These are phyloP conservation scores for Colletotrichum sp. DNA, from an alignment of 2,329 filamentous ascomycete species.

Conservation along the genomic window DNA sequence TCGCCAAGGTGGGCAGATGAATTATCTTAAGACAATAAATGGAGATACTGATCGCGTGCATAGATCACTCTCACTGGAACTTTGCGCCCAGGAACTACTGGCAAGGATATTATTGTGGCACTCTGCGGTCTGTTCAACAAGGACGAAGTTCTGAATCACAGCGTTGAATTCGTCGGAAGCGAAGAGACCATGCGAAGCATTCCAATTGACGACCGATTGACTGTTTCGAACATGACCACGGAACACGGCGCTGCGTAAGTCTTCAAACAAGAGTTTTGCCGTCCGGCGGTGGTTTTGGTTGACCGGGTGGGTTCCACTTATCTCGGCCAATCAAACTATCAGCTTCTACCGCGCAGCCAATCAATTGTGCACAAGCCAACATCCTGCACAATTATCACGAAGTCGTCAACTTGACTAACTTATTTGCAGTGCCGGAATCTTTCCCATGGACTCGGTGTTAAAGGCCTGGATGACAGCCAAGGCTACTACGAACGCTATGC, in stretches of 20 bases:
- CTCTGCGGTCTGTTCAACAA: constrained; percentile 86
- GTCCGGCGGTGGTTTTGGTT: not conserved
- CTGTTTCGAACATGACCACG: constrained; percentile 81
- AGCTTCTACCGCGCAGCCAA: not conserved
- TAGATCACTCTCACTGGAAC: constrained; percentile 69
- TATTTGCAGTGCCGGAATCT: constrained; percentile 54
- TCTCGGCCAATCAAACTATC: not conserved
- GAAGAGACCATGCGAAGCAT: constrained; percentile 78
- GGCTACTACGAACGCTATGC: constrained; percentile 74
- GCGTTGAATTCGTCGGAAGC: constrained; percentile 84
- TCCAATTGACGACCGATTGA: constrained; percentile 74
- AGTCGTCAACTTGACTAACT: not conserved
- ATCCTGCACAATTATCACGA: not conserved
- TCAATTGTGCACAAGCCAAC: not conserved
- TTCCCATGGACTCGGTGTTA: constrained; percentile 79
- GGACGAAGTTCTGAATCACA: constrained; percentile 89
- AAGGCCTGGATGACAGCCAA: constrained; percentile 77
- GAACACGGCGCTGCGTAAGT: constrained; percentile 77
- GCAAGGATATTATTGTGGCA: constrained; percentile 93
- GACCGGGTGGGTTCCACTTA: not conserved
- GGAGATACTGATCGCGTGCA: not conserved
- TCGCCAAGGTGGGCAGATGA: constrained; percentile 66
- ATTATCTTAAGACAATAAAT: accelerated
- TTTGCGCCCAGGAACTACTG: constrained; percentile 80
- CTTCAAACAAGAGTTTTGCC: too few relatives aligned